A percentile compares a stretch with the other conserved stretches of the same genome.
Evolutionary conservation across 139 green algal genomes (phyloP).

Genomic region (Diplosphaera chodatii): DNA sequence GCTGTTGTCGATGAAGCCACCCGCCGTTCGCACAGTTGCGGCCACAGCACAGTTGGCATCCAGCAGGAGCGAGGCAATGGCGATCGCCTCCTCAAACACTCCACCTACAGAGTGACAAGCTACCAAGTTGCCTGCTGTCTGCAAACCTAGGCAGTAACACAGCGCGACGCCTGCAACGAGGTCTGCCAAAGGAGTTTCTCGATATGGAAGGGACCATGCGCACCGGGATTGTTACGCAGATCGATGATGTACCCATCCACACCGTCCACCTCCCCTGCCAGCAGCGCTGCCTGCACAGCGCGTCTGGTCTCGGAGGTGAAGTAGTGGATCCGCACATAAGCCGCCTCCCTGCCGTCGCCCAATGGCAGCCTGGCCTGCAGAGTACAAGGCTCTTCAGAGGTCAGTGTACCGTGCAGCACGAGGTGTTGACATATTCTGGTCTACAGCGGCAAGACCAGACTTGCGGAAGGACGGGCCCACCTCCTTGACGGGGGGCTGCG

Average conservation of each 20-base stretch:
- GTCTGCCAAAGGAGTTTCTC: too few relatives aligned
- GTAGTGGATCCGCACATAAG: conserved; percentile 53
- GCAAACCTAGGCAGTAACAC: too few relatives aligned
- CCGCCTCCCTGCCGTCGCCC: conserved; percentile 4
- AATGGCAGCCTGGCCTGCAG: neutral
- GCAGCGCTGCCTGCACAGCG: conserved; percentile 17
- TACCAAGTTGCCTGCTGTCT: neutral
- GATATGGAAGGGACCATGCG: too few relatives aligned
- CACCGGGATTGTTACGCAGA: conserved; percentile 62
- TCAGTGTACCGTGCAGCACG: too few relatives aligned
- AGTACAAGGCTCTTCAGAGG: too few relatives aligned
- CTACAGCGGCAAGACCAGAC: too few relatives aligned
- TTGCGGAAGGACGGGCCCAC: too few relatives aligned
- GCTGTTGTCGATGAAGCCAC: conserved; percentile 26
- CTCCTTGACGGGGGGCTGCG: conserved; percentile 29
- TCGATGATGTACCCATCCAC: conserved; percentile 50
- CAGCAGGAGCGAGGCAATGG: conserved; percentile 36
- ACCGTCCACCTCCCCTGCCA: conserved; percentile 19
- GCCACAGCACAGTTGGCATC: conserved; percentile 10
- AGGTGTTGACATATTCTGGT: too few relatives aligned
- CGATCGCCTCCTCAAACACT: conserved; percentile 59
- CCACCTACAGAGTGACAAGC: conserved; percentile 31
- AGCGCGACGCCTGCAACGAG: too few relatives aligned
- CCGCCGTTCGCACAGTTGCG: conserved; percentile 23
- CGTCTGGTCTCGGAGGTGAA: conserved; percentile 31